A percentile compares a stretch with the other conserved stretches of the same genome.
Conservation (phyloP, 2,329 filamentous ascomycete genomes). For the Chaetomium sp. region DNA sequence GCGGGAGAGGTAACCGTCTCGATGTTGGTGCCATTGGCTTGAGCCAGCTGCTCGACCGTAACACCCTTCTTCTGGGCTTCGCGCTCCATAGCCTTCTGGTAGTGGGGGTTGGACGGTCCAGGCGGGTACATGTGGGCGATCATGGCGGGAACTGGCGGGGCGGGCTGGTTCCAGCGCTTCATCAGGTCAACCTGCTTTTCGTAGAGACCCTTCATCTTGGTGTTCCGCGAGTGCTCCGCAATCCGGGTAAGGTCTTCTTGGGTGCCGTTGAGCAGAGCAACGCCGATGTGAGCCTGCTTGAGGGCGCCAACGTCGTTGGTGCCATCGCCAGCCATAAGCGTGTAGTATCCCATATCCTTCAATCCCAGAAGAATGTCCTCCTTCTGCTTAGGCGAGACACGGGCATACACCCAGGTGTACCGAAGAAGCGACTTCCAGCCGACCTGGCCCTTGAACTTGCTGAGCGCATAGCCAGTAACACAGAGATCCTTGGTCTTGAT, state of each 20-base stretch:
- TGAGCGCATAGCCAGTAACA: slow-evolving; percentile 89
- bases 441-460: slow-evolving; percentile 80
- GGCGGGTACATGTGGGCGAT: slow-evolving; percentile 95
- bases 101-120: slow-evolving; percentile 89
- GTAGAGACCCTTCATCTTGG: slow-evolving; percentile 98
- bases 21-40: slow-evolving; percentile 56
- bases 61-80: slow-evolving; percentile 80
- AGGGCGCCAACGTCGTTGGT: slow-evolving; percentile 97
- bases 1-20: slow-evolving; percentile 69
- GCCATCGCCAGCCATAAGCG: slow-evolving; percentile 96
- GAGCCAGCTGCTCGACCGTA: slow-evolving; percentile 59
- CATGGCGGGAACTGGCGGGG: slow-evolving; percentile 85
- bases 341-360: slow-evolving; percentile 96
- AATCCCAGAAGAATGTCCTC: slow-evolving; percentile 96
- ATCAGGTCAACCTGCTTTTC: slow-evolving; percentile 93
- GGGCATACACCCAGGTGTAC: slow-evolving; percentile 95
- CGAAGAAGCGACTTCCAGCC: slow-evolving; percentile 78
- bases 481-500: slow-evolving; percentile 87
- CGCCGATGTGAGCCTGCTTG: slow-evolving; percentile 97
- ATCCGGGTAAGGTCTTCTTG: slow-evolving; percentile 89
- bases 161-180: slow-evolving; percentile 90
- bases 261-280: slow-evolving; percentile 93
- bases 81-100: slow-evolving; percentile 85
- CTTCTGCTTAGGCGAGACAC: slow-evolving; percentile 98
- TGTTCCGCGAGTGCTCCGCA: slow-evolving; percentile 88